Evolutionary conservation across 2,329 filamentous ascomycete species (phyloP), one percentile per base, ranked within the genome.

Genomic region (Colletotrichum truncatum): DNA sequence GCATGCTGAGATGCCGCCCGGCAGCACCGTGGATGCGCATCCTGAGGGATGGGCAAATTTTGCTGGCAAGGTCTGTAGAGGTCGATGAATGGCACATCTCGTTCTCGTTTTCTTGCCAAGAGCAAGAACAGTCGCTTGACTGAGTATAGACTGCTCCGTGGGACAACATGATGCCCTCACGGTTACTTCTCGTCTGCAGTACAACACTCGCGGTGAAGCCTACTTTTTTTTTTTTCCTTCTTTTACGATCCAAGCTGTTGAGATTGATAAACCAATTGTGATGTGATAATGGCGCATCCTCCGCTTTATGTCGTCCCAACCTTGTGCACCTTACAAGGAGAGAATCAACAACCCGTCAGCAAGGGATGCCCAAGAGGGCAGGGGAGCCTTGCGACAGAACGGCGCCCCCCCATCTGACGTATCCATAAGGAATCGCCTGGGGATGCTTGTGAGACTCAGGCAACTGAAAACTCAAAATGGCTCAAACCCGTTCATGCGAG

Each of bases 401-500:
- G 23, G 54, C 25, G 23, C 28, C 25, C 12, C 28, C 61, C 39
- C 39, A 56, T 61, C 61, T 54, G 56, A 54, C 41, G 38, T 61
- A 18, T n/a, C 32, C 49, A 28, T 48, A 39, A 9, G 34, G 26
- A 41, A n/a, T 26, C 34, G 56, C 18, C 30, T 23, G 62, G 25
- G 41, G 39, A 53, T 53, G 48, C 34, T 53, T 61, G 56, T 64
- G 39, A 64, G 62, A 64, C 62, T 34, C 10, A 41, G 48, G 61
- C 4, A 39, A 25, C 23, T 18, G 14, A 57, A 32, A 56, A 30
- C 16, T 41, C 56, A n/a, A 52, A 54, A 34, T 64, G 61, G 56
- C 61, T 64, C 61, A 60, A 54, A 61, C 56, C 30, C 16, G 32
- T 48, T 53, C 56, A 61, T 54, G 46, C 56, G 28, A 64, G 34